Conservation (phyloP, 169 alveolate genomes). For the Plasmodium malariae region DNA sequence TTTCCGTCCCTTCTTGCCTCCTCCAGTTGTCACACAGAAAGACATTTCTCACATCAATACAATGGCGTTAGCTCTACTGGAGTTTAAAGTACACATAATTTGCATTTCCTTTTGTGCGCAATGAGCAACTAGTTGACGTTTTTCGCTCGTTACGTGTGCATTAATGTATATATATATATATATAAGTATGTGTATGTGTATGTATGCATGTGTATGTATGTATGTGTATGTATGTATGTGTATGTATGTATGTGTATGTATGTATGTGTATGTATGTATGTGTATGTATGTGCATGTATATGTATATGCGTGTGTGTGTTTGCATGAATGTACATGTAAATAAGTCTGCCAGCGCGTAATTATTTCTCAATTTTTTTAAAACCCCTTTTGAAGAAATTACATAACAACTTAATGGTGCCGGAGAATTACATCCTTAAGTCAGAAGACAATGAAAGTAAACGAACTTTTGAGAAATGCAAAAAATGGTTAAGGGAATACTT, state of each 20-base stretch:
- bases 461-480: not conserved
- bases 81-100: conserved; percentile 21
- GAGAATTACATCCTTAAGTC: conserved; percentile 41
- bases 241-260: not conserved
- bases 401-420: conserved; percentile 46
- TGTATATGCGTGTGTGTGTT: no score
- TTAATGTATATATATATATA: not conserved
- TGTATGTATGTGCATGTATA: no score
- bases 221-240: not conserved
- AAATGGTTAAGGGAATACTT: not conserved
- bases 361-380: no score
- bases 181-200: not conserved
- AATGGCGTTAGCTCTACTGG: conserved; percentile 61
- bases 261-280: no score
- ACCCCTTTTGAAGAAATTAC: conserved; percentile 23
- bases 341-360: no score
- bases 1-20: not conserved
- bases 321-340: no score
- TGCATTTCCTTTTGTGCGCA: not conserved
- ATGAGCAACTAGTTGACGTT: not conserved
- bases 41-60: conserved; percentile 54
- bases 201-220: not conserved
- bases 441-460: conserved; percentile 57
- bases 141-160: no score
- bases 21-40: conserved; percentile 65